phyloP scores from a whole-genome alignment of 768 basidiomycete species.

The Psilocybe cyanescens region DNA sequence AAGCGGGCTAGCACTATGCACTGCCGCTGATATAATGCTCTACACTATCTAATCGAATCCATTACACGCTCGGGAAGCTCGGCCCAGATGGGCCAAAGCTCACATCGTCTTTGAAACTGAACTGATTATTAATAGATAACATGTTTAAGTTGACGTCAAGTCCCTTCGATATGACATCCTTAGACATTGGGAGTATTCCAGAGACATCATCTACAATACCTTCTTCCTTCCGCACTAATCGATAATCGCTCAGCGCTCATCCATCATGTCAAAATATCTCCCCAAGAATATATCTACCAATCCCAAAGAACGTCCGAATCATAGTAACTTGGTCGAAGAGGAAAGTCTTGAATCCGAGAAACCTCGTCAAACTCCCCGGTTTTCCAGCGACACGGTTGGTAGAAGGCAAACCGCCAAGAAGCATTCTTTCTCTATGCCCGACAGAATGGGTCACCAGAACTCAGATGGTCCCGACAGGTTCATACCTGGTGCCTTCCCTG shows the following conservation, averaged over 20 bases:
- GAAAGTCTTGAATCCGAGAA: background rate
- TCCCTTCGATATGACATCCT: background rate
- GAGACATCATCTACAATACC: background rate
- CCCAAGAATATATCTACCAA: background rate
- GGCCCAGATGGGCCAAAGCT: too few relatives aligned
- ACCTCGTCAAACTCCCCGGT: background rate
- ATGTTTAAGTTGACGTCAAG: background rate
- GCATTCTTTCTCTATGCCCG: conserved; percentile 5
- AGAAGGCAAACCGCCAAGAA: background rate
- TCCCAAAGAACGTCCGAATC: too few relatives aligned
- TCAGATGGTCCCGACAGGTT: conserved; percentile 2
- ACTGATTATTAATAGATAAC: background rate
- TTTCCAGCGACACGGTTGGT: background rate
- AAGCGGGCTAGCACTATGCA: too few relatives aligned
- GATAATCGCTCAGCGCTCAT: background rate
- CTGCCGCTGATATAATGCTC: too few relatives aligned
- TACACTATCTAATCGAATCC: too few relatives aligned
- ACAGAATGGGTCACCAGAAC: background rate
- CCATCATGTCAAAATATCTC: background rate
- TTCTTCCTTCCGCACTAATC: background rate
- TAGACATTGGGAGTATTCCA: background rate
- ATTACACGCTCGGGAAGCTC: too few relatives aligned
- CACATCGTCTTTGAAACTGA: too few relatives aligned
- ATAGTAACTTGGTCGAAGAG: too few relatives aligned
- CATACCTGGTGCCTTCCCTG: conserved; percentile 1